phyloP scores from a whole-genome alignment of 306 rosid species.

The Gastrolobium bilobum region DNA sequence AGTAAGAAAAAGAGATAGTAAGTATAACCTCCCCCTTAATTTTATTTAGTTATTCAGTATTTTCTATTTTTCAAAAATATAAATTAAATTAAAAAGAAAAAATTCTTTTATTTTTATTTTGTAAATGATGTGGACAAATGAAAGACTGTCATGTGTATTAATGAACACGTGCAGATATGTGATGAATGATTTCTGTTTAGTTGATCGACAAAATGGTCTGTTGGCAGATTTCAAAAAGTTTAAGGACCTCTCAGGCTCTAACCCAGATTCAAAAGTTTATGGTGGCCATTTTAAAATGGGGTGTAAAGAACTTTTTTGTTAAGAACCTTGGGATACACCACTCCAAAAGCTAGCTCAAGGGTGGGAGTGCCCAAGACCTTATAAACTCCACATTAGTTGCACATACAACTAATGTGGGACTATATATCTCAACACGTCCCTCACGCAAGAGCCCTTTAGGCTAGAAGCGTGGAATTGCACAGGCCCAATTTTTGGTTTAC shows the following conservation, averaged over 20 bases:
- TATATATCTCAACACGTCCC: too few species aligned
- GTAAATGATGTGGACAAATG: not conserved
- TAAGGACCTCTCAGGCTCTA: not conserved
- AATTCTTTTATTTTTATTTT: not conserved
- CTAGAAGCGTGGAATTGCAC: too few species aligned
- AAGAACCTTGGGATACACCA: too few species aligned
- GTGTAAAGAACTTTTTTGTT: too few species aligned
- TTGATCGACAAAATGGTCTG: conserved; percentile 11
- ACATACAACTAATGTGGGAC: too few species aligned
- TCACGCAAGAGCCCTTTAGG: too few species aligned
- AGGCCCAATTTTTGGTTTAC: too few species aligned
- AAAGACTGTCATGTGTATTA: not conserved
- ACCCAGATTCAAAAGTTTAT: conserved; percentile 12
- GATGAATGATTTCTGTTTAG: conserved; percentile 6
- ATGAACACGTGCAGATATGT: not conserved
- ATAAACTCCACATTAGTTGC: too few species aligned
- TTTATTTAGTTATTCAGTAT: not conserved
- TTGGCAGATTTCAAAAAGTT: not conserved
- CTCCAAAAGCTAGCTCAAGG: too few species aligned
- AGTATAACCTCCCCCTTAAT: too few species aligned
- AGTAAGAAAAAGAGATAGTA: too few species aligned
- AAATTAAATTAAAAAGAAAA: conserved; percentile 25
- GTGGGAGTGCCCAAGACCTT: too few species aligned
- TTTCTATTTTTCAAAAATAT: not conserved
- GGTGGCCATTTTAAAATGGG: not conserved